These are phyloP conservation scores for Cucumis hystrix DNA, from an alignment of 306 rosid genomes.

Conservation along the genomic window DNA sequence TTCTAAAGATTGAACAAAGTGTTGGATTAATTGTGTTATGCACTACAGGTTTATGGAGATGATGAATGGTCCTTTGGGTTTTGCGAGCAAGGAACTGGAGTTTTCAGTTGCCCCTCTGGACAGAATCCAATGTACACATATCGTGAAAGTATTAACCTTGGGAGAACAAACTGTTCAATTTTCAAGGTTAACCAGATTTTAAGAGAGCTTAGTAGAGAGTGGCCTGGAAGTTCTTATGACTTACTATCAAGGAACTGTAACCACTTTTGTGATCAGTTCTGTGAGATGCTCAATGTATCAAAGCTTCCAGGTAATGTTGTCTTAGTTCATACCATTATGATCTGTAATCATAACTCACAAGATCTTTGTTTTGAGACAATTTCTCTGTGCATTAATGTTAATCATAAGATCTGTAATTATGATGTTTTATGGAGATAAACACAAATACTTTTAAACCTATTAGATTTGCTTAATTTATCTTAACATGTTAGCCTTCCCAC, in stretches of 20 bases:
- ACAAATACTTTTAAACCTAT: background rate
- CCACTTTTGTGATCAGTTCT: slow-evolving; percentile 93
- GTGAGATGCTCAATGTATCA: slow-evolving; percentile 74
- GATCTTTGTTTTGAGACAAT: background rate
- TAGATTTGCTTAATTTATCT: background rate
- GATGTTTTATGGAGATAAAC: background rate
- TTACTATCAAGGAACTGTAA: slow-evolving; percentile 90
- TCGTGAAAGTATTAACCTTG: slow-evolving; percentile 68
- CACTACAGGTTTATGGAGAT: slow-evolving; percentile 62
- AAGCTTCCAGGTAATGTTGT: slow-evolving; percentile 77
- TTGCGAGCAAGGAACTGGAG: slow-evolving; percentile 96
- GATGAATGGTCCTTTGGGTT: slow-evolving; percentile 99
- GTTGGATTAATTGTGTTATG: slow-evolving; percentile 2
- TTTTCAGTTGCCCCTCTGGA: slow-evolving; percentile 84
- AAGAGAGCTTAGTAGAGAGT: slow-evolving; percentile 93
- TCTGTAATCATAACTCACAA: no score
- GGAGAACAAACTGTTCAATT: slow-evolving; percentile 50
- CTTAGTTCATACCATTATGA: background rate
- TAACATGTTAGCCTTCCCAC: background rate
- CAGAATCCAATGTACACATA: slow-evolving; percentile 93
- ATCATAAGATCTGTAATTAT: background rate
- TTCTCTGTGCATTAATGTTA: background rate
- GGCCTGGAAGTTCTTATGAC: slow-evolving; percentile 90
- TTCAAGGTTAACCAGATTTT: slow-evolving; percentile 78
- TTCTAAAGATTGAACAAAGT: background rate